Base-by-base conservation (phyloP, 2,329 filamentous ascomycete genomes). In the Blumeria graminis region DNA sequence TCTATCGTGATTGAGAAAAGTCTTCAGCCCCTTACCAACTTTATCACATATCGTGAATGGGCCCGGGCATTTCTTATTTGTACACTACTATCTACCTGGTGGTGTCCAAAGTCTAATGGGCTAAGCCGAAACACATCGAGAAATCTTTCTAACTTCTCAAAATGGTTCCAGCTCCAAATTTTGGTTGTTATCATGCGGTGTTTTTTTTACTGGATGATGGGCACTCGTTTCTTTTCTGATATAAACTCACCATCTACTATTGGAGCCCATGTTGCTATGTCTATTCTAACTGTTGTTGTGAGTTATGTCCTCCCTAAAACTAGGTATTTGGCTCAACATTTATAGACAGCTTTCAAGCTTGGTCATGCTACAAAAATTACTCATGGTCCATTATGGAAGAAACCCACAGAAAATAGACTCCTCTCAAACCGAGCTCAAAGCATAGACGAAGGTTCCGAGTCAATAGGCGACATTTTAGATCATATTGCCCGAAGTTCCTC, bases 101-200 rank as follows among this genome's bases (percentile, higher is more conserved):
- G 82, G 82, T 86, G 85, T 59, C 80, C 81, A 0, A 75, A 75
- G 58, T 76, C 84, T 60, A 73, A 76, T 36, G 72, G 81, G 62
- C 76, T 74, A 3, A 70, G 72, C 36, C 71, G 75, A n/a, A 80
- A 77, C 56, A 82, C 75, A 64, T 76, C 72, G 33, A 74, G 70
- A 59, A 79, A 76, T 57, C 71, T 85, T 35, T 65, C 74, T 3
- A 81, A 81, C 0, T 73, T 85, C 11, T 70, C 71, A 3, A 73
- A 77, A 55, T 84, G 84, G 74, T 85, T 86, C 64, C 72, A 72
- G 1, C 76, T 82, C 59, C 84, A 88, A 63, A 64, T 74, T 1
- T 65, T 82, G 35, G 72, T 80, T 22, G 64, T 86, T 10, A 64
- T 74, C 6, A 68, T 80, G 10, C 75, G 84, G 39, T 67, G 74